These are phyloP conservation scores for Neurospora sublineolata DNA, from an alignment of 495 filamentous ascomycete genomes.

Conservation along the genomic window DNA sequence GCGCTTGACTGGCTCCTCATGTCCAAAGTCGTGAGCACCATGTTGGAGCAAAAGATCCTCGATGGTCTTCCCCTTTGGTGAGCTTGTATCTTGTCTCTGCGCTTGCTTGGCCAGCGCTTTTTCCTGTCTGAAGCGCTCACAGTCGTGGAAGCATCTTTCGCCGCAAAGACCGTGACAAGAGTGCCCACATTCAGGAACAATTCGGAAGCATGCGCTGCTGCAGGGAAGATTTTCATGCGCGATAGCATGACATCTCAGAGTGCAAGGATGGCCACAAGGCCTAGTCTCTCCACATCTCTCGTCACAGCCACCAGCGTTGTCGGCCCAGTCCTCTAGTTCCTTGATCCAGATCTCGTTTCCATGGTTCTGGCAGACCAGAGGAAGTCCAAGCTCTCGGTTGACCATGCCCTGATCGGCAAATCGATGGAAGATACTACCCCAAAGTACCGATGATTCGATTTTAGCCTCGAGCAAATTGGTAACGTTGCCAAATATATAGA, in stretches of 20 bases:
- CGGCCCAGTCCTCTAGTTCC: slow-evolving; percentile 41
- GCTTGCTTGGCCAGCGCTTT: neutral
- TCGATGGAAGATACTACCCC: slow-evolving; percentile 22
- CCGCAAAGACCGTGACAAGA: slow-evolving; percentile 33
- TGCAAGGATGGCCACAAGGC: slow-evolving; percentile 32
- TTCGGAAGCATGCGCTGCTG: slow-evolving; percentile 44
- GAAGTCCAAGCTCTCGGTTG: slow-evolving; percentile 16
- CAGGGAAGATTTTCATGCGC: slow-evolving; percentile 54
- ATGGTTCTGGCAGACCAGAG: slow-evolving; percentile 32
- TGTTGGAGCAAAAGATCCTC: neutral
- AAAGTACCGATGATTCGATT: slow-evolving; percentile 27
- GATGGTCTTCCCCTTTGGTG: neutral
- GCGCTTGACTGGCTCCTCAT: neutral
- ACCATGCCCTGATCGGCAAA: slow-evolving; percentile 20
- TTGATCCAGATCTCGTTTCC: slow-evolving; percentile 21
- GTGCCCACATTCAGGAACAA: slow-evolving; percentile 51
- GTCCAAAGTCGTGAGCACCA: neutral
- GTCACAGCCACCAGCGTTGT: slow-evolving; percentile 49
- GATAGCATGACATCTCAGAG: slow-evolving; percentile 36
- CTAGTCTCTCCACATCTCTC: slow-evolving; percentile 33
- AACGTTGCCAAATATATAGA: slow-evolving; percentile 82
- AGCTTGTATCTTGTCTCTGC: neutral
- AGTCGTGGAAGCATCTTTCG: slow-evolving; percentile 27
- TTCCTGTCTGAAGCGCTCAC: slow-evolving; percentile 3
- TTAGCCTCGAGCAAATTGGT: slow-evolving; percentile 33